phyloP scores from a whole-genome alignment of 495 filamentous ascomycete species.

The Penicillium taxi region DNA sequence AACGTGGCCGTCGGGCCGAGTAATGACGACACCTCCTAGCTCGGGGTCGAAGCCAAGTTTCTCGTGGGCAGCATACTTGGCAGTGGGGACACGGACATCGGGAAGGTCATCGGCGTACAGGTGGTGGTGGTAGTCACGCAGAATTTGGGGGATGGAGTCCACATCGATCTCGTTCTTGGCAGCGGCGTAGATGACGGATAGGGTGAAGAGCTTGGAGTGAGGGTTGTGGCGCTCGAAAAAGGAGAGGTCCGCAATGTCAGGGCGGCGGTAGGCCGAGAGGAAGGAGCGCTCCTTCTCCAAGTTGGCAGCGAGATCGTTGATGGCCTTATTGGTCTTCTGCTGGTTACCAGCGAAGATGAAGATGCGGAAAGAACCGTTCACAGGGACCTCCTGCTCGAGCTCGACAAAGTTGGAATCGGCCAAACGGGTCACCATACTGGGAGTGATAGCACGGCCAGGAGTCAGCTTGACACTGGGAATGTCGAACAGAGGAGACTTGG shows the following conservation, averaged over 20 bases:
- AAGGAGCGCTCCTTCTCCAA: constrained; percentile 60
- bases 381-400: constrained; percentile 77
- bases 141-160: constrained; percentile 52
- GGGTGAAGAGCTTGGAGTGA: constrained; percentile 70
- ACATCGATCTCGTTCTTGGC: constrained; percentile 59
- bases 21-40: constrained; percentile 69
- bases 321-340: constrained; percentile 47
- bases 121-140: constrained; percentile 70
- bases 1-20: constrained; percentile 80
- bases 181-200: constrained; percentile 64
- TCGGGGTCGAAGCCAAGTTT: constrained; percentile 76
- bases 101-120: constrained; percentile 81
- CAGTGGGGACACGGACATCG: constrained; percentile 60
- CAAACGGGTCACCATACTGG: constrained; percentile 71
- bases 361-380: constrained; percentile 80
- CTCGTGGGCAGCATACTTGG: constrained; percentile 66
- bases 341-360: constrained; percentile 75
- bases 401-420: constrained; percentile 80
- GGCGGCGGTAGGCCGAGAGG: constrained; percentile 53
- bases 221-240: constrained; percentile 79
- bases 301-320: constrained; percentile 59
- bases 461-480: constrained; percentile 52
- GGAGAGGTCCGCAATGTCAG: constrained; percentile 55
- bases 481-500: constrained; percentile 60
- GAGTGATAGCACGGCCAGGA: constrained; percentile 63